These are phyloP conservation scores for Eustoma russellianum DNA, from an alignment of 257 asterid species.

Conservation along the genomic window DNA sequence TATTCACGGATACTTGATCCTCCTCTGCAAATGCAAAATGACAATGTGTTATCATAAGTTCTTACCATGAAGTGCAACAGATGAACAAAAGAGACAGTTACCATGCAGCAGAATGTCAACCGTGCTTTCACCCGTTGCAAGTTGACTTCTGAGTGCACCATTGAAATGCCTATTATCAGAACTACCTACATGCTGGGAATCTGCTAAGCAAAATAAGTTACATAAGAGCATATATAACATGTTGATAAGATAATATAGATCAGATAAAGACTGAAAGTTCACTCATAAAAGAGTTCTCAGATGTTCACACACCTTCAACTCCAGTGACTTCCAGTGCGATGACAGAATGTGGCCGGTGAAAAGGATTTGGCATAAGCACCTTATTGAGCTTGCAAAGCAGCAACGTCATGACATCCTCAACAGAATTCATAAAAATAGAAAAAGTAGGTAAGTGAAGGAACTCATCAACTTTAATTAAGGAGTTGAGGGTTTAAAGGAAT, in stretches of 20 bases:
- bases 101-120: slow-evolving; percentile 72
- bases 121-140: slow-evolving; percentile 36
- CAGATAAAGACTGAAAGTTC: neutral
- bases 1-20: slow-evolving; percentile 51
- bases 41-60: slow-evolving; percentile 10
- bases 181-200: slow-evolving; percentile 22
- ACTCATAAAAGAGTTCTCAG: neutral
- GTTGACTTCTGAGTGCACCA: slow-evolving; percentile 42
- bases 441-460: too few relatives aligned
- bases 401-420: neutral
- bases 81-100: slow-evolving; percentile 21
- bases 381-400: slow-evolving; percentile 64
- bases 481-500: neutral
- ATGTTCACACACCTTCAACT: slow-evolving; percentile 44
- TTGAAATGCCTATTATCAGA: slow-evolving; percentile 26
- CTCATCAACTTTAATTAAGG: neutral
- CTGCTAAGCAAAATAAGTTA: slow-evolving; percentile 21
- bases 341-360: slow-evolving; percentile 75
- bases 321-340: slow-evolving; percentile 75
- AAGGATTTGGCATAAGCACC: slow-evolving; percentile 85
- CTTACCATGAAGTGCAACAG: slow-evolving; percentile 7
- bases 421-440: neutral
- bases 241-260: neutral
- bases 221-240: neutral
- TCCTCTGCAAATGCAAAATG: slow-evolving; percentile 35